Evolutionary conservation across 345 rosid genomes (phyloP).

Genomic region (Pugionium cornutum): DNA sequence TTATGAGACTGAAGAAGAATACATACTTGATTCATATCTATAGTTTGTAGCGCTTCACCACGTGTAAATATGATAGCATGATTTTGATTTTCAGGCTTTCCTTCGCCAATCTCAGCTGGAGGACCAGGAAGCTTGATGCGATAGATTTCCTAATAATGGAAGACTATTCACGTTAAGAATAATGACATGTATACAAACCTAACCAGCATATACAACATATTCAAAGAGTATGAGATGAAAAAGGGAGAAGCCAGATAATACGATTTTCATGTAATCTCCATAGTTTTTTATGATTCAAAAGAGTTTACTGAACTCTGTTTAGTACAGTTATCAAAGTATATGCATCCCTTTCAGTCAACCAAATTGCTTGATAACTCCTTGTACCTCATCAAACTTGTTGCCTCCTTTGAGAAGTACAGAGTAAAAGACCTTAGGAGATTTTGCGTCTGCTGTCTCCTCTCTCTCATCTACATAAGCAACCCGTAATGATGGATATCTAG

Average conservation of each 20-base stretch:
- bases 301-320: too few species aligned
- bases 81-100: conserved; percentile 98
- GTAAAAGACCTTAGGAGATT: conserved; percentile 57
- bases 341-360: background rate
- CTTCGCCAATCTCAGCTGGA: conserved; percentile 90
- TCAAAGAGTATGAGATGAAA: background rate
- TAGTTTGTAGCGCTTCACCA: conserved; percentile 97
- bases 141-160: conserved; percentile 74
- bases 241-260: conserved; percentile 9
- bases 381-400: conserved; percentile 77
- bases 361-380: conserved; percentile 3
- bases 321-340: background rate
- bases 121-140: conserved; percentile 96
- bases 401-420: conserved; percentile 95
- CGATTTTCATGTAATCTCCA: conserved; percentile 5
- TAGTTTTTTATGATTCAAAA: background rate
- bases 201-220: conserved; percentile 3
- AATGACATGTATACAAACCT: conserved; percentile 6
- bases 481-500: conserved; percentile 81
- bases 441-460: conserved; percentile 63
- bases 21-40: conserved; percentile 94
- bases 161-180: conserved; percentile 23
- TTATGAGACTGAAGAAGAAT: conserved; percentile 26
- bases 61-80: conserved; percentile 98
- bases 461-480: conserved; percentile 89